A percentile compares a stretch with the other conserved stretches of the same genome.
phyloP scores from a whole-genome alignment of 331 rosid species.

The Prunus yedoensis region DNA sequence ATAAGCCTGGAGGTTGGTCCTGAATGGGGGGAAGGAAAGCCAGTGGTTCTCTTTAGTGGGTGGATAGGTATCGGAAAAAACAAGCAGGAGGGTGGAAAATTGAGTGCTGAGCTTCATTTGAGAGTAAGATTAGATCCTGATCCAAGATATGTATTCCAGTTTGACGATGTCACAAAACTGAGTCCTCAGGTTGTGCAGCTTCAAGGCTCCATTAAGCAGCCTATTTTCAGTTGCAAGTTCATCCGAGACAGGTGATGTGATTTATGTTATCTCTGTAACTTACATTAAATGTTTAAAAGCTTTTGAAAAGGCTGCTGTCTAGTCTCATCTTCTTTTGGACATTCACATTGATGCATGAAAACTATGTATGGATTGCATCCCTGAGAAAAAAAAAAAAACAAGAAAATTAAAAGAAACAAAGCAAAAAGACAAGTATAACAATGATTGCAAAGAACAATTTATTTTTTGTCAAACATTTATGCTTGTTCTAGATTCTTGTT shows the following conservation, averaged over 20 bases:
- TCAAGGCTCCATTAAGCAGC: slow-evolving; percentile 82
- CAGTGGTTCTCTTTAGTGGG: slow-evolving; percentile 73
- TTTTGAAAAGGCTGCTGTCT: neutral
- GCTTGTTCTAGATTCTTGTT: neutral
- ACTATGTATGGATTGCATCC: neutral
- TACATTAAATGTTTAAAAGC: neutral
- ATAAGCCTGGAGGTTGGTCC: slow-evolving; percentile 78
- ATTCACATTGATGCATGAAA: neutral
- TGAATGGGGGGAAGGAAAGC: slow-evolving; percentile 80
- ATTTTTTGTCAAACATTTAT: neutral
- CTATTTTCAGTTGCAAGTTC: slow-evolving; percentile 91
- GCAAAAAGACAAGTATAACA: too few species aligned
- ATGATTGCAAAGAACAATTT: too few species aligned
- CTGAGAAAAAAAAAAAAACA: neutral
- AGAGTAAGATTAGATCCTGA: slow-evolving; percentile 87
- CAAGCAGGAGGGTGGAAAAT: slow-evolving; percentile 62
- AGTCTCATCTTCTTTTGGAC: neutral
- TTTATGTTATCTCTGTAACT: slow-evolving; percentile 11
- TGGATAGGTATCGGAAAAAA: slow-evolving; percentile 81
- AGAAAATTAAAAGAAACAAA: too few species aligned
- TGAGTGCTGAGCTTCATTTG: slow-evolving; percentile 73
- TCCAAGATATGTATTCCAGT: slow-evolving; percentile 87
- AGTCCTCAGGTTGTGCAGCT: slow-evolving; percentile 91
- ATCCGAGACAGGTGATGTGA: slow-evolving; percentile 77
- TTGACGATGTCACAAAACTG: slow-evolving; percentile 65